phyloP scores from a whole-genome alignment of 169 alveolate species.

The Fabrea salina region DNA sequence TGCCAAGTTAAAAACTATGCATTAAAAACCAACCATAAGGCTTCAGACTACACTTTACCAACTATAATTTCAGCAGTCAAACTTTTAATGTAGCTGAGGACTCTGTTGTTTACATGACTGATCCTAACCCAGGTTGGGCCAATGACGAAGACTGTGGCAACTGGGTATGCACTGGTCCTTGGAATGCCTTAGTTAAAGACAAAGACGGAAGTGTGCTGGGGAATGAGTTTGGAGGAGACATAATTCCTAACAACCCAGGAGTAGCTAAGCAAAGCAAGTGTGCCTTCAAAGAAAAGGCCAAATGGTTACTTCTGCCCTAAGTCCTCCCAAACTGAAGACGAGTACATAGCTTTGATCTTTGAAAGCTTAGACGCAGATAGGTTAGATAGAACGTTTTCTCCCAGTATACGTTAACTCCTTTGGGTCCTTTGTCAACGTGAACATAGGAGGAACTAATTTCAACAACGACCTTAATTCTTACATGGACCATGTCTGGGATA shows the following conservation, averaged over 20 bases:
- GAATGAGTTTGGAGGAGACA: background rate
- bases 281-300: background rate
- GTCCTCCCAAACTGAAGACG: no score
- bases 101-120: background rate
- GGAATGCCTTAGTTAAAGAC: background rate
- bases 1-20: background rate
- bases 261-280: background rate
- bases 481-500: conserved; percentile 57
- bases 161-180: conserved; percentile 18
- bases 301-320: background rate
- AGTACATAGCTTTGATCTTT: conserved; percentile 7
- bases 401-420: background rate
- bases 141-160: background rate
- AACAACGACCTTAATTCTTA: conserved; percentile 37
- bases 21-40: background rate
- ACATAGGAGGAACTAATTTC: background rate
- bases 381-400: conserved; percentile 20
- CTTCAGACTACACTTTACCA: background rate
- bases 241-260: conserved; percentile 6
- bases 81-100: background rate
- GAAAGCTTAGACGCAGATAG: conserved; percentile 3
- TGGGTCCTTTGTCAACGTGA: background rate
- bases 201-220: conserved; percentile 2
- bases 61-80: background rate
- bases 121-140: background rate